phyloP scores from a whole-genome alignment of 208 protist genomes.

The Trypanosomatidae sp. region DNA sequence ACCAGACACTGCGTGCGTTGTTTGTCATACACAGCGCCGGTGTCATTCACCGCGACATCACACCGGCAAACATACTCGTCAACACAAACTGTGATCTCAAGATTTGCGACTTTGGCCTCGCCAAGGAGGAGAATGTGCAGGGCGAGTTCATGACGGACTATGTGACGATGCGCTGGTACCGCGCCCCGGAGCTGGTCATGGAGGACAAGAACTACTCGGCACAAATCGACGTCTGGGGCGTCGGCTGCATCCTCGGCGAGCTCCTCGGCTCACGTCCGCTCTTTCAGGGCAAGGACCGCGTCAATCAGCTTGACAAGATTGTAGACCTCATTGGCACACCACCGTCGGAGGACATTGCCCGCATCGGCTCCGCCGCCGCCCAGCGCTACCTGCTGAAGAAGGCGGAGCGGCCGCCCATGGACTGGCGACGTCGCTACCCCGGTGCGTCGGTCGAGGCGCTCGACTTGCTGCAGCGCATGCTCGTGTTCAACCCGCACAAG shows the following conservation, averaged over 20 bases:
- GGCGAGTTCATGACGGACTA: slow-evolving; percentile 90
- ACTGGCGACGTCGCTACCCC: slow-evolving; percentile 71
- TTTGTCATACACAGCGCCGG: slow-evolving; percentile 90
- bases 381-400: slow-evolving; percentile 86
- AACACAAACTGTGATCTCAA: slow-evolving; percentile 96
- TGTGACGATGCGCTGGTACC: slow-evolving; percentile 93
- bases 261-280: slow-evolving; percentile 77
- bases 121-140: slow-evolving; percentile 79
- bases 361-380: slow-evolving; percentile 62
- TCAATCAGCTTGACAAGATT: slow-evolving; percentile 88
- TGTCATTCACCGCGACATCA: slow-evolving; percentile 95
- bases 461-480: slow-evolving; percentile 86
- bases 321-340: slow-evolving; percentile 89
- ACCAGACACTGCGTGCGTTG: slow-evolving; percentile 90
- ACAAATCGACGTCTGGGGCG: slow-evolving; percentile 87
- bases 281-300: slow-evolving; percentile 81
- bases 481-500: slow-evolving; percentile 88
- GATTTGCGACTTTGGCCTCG: slow-evolving; percentile 93
- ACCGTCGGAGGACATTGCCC: slow-evolving; percentile 62
- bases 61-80: slow-evolving; percentile 92
- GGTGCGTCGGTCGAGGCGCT: slow-evolving; percentile 62
- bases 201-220: slow-evolving; percentile 82
- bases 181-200: slow-evolving; percentile 90
- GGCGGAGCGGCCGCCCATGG: slow-evolving; percentile 10
- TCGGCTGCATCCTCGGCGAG: slow-evolving; percentile 85